These are phyloP conservation scores for Erysimum pusillum DNA, from an alignment of 441 rosid genomes.

Conservation along the genomic window DNA sequence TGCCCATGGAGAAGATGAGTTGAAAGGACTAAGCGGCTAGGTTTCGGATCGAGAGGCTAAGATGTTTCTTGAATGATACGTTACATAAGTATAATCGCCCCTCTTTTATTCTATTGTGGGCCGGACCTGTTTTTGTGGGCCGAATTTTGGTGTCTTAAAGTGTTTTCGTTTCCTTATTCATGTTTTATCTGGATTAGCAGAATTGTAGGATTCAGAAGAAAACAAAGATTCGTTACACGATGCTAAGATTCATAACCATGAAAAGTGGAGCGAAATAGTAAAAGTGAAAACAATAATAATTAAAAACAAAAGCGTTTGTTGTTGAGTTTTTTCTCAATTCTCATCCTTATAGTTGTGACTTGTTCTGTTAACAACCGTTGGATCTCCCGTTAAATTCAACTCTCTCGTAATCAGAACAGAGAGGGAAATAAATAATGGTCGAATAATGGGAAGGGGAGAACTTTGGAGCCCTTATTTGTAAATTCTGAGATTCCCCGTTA, in stretches of 20 bases:
- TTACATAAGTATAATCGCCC: too few species aligned
- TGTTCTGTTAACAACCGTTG: background rate
- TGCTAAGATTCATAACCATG: background rate
- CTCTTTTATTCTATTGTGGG: too few species aligned
- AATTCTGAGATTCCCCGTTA: background rate
- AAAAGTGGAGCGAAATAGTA: background rate
- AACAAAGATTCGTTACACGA: background rate
- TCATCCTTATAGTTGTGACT: background rate
- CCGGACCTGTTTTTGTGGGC: too few species aligned
- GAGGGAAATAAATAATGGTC: background rate
- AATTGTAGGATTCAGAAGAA: too few species aligned
- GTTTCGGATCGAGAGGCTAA: background rate
- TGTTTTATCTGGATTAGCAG: too few species aligned
- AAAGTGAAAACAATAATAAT: background rate
- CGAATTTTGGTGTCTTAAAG: background rate
- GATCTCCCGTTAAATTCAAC: conserved; percentile 6
- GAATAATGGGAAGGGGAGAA: background rate
- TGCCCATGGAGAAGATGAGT: background rate
- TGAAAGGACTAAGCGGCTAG: background rate
- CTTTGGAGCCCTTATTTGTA: conserved; percentile 11
- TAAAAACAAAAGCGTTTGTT: background rate
- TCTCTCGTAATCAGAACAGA: conserved; percentile 4
- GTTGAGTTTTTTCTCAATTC: conserved; percentile 10
- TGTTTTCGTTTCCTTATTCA: too few species aligned
- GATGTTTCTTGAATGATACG: too few species aligned